Evolutionary conservation across 495 filamentous ascomycete genomes (phyloP), one percentile per base, ranked within the genome.

Genomic region (Monascus purpureus): DNA sequence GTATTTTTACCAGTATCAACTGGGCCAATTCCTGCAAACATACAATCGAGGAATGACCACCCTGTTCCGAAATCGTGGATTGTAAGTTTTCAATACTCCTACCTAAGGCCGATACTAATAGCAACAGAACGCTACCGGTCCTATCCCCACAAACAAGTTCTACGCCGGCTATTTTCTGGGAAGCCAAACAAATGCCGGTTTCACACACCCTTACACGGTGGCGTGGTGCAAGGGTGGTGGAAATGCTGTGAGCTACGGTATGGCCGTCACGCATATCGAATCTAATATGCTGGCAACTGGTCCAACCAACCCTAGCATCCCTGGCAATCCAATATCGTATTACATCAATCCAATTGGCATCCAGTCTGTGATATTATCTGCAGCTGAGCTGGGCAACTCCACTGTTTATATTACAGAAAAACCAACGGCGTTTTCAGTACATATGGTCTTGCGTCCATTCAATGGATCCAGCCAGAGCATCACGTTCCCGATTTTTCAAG

Each of bases 81-180:
- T 47, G 63, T 72, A 47, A 50, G 66, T 42, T 12, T 13, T 32
- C 8, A 12, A 8, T 2, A n/a, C 9, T 38, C 5, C 40, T 49
- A n/a, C 51, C 59, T 34, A 22, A 22, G 60, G 67, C 34, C 63
- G 63, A 0, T 58, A 35, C 32, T 24, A 26, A 26, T 6, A 14
- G 6, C n/a, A 8, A 22, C 9, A 22, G 20, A 22, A 59, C 33
- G 56, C 70, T 13, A 50, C 55, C 2, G 52, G 44, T 1, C 80
- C 79, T 0, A 66, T 82, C 39, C 59, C 70, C 31, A 90, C 86
- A 8, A 92, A 95, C 53, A 95, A 93, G 44, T 97, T 94, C 53
- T 93, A 93, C 45, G 74, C 75, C 32, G 93, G 92, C 29, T 75
- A 93, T 40, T 90, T 88, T 45, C 59, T 95, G 2, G 84, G 77